Evolutionary conservation across 2,329 filamentous ascomycete species (phyloP).

Genomic region (Botryosphaeria agaves): DNA sequence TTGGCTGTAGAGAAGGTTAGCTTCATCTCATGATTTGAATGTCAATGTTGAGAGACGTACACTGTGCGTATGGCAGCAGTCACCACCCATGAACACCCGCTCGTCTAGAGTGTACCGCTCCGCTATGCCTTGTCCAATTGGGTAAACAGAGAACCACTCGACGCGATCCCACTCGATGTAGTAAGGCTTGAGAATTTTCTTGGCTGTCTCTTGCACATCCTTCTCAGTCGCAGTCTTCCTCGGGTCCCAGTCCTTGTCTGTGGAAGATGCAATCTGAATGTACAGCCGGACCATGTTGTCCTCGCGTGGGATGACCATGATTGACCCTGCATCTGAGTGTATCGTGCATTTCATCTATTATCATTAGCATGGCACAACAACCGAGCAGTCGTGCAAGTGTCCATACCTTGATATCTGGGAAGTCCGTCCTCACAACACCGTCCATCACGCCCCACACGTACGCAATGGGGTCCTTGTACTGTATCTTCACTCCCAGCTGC

Average conservation of each 20-base stretch:
- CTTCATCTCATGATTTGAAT: too few relatives aligned
- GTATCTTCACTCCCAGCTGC: constrained; percentile 48
- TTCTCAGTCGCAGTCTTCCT: constrained; percentile 41
- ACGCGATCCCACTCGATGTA: constrained; percentile 44
- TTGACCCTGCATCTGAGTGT: constrained; percentile 44
- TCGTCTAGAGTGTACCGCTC: constrained; percentile 47
- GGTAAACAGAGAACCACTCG: constrained; percentile 50
- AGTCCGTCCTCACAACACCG: constrained; percentile 43
- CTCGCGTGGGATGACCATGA: constrained; percentile 43
- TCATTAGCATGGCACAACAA: too few relatives aligned
- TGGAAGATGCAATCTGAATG: constrained; percentile 44
- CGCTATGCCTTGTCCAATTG: constrained; percentile 48
- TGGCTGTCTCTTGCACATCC: constrained; percentile 39
- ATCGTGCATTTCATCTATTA: constrained; percentile 49
- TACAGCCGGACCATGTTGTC: constrained; percentile 37
- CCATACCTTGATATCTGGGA: constrained; percentile 44
- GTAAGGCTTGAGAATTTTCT: constrained; percentile 42
- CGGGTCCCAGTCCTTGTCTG: constrained; percentile 42
- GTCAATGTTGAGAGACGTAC: too few relatives aligned
- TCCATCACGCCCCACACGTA: constrained; percentile 53
- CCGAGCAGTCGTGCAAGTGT: too few relatives aligned
- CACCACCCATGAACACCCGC: constrained; percentile 48
- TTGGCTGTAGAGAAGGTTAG: constrained; percentile 32
- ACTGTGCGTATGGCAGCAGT: constrained; percentile 48
- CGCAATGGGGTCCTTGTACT: constrained; percentile 44